Evolutionary conservation across 2,329 filamentous ascomycete species (phyloP).

Genomic region (Beauveria brongniartii): DNA sequence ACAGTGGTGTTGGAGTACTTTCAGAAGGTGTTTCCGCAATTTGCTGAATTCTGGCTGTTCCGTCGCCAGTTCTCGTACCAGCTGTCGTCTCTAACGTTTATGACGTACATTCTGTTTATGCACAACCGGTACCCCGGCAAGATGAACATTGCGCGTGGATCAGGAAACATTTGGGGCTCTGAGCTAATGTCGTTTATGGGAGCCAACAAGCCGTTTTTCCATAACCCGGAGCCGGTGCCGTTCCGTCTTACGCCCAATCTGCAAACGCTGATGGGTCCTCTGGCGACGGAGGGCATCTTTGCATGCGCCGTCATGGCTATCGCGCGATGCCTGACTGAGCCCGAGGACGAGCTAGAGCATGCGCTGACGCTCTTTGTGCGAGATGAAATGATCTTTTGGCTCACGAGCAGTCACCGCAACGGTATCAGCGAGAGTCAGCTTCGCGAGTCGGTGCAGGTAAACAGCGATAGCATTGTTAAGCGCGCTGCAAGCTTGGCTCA

Average conservation of each 20-base stretch:
- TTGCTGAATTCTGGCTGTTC: conserved; percentile 97
- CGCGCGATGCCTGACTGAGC: conserved; percentile 85
- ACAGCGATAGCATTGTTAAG: conserved; percentile 88
- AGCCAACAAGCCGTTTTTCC: conserved; percentile 75
- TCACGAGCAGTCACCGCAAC: conserved; percentile 65
- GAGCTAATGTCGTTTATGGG: conserved; percentile 91
- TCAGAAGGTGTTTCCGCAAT: conserved; percentile 78
- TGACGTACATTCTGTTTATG: conserved; percentile 98
- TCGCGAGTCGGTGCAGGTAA: conserved; percentile 71
- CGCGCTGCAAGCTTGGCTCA: conserved; percentile 78
- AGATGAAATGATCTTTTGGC: conserved; percentile 98
- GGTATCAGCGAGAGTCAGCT: conserved; percentile 54
- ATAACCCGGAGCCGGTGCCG: conserved; percentile 90
- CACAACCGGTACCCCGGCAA: conserved; percentile 93
- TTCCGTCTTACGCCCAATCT: conserved; percentile 97
- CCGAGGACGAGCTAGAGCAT: conserved; percentile 85
- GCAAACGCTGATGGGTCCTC: conserved; percentile 89
- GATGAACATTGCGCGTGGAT: conserved; percentile 78
- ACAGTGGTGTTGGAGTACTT: conserved; percentile 83
- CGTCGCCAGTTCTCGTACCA: conserved; percentile 94
- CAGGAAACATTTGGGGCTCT: conserved; percentile 92
- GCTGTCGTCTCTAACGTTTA: conserved; percentile 88
- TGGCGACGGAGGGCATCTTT: conserved; percentile 94
- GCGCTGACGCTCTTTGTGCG: conserved; percentile 90
- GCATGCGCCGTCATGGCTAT: conserved; percentile 95